Evolutionary conservation across 2,329 filamentous ascomycete species (phyloP), one percentile per base, ranked within the genome.

Genomic region (Aureobasidium lini): DNA sequence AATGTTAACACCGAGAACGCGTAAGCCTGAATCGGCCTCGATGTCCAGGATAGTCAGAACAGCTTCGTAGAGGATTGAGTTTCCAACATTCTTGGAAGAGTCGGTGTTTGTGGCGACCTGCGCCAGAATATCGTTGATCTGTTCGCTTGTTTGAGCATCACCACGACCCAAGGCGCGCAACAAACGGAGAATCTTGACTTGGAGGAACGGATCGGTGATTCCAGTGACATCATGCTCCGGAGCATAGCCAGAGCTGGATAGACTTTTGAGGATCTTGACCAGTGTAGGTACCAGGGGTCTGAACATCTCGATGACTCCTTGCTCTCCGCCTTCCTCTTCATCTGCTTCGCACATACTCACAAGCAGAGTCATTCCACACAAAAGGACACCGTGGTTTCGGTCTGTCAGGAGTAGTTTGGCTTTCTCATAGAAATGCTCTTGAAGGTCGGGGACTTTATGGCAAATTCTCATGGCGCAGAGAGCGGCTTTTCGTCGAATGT

Each of bases 401-500:
- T 99, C 94, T 29, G 90, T 88, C 23, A 99, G 78, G 9, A 99
- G 80, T 31, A 90, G 81, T 62, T 94, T 88, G 15, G 93, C 89
- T 73, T 97, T 97, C 62, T 99, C 94, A 60, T 96, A 72, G 70
- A 99, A 99, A 75, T 99, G 92, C 73, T 99, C 95, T 74, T 96
- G 90, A 57, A 99, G 77, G 72, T 99, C 94, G 6, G 95, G 94
- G 10, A 99, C 94, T 75, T 99, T 99, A 68, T 91, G 88, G 77
- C 92, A 96, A 80, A 99, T 96, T 65, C 92, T 85, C 94, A 99
- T 99, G 53, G 94, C 94, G 75, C 94, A 99, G n/a, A 99, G 82
- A 4, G 94, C 94, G 16, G 94, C 94, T 79, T 99, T 99, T 67
- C 94, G 85, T 67, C 94, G 84, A 71, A 99, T 96, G 72, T 99